phyloP scores from a whole-genome alignment of 1,284 basidiomycete genomes.

The Psilocybe mexicana region DNA sequence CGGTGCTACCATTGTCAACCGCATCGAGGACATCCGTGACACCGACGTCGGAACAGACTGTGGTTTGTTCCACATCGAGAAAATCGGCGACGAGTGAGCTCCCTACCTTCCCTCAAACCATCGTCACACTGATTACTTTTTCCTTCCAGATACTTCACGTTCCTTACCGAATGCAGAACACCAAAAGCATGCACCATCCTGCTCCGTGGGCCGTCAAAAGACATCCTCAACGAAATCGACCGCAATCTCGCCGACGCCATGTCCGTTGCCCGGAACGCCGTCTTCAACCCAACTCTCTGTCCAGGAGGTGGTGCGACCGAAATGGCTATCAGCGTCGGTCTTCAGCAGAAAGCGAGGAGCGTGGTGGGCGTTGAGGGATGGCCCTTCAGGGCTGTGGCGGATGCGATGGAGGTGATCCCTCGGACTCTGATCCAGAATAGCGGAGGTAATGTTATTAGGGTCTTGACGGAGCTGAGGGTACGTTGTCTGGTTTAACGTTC shows the following conservation, averaged over 20 bases:
- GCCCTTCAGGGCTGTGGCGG: slow-evolving; percentile 90
- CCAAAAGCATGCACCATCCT: slow-evolving; percentile 99
- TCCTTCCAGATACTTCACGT: slow-evolving; percentile 84
- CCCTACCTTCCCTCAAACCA: not conserved
- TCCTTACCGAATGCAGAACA: slow-evolving; percentile 88
- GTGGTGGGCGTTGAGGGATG: slow-evolving; percentile 85
- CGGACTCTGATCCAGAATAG: slow-evolving; percentile 94
- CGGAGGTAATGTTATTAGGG: slow-evolving; percentile 93
- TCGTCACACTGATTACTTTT: not conserved
- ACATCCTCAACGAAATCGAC: slow-evolving; percentile 98
- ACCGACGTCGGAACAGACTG: slow-evolving; percentile 91
- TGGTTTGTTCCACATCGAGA: slow-evolving; percentile 95
- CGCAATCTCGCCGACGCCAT: slow-evolving; percentile 98
- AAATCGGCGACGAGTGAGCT: slow-evolving; percentile 93
- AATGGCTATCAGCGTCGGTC: slow-evolving; percentile 93
- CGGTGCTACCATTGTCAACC: slow-evolving; percentile 96
- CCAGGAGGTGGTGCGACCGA: slow-evolving; percentile 97
- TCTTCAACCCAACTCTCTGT: slow-evolving; percentile 91
- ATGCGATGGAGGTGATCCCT: slow-evolving; percentile 98
- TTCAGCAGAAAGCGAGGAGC: slow-evolving; percentile 82
- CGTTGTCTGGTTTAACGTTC: slow-evolving; percentile 5
- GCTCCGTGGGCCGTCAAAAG: slow-evolving; percentile 97
- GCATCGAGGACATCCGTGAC: slow-evolving; percentile 93
- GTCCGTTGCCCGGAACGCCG: slow-evolving; percentile 94
- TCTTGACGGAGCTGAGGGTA: slow-evolving; percentile 86